Percentiles rank a stretch among this genome's conserved stretches.
phyloP scores from a whole-genome alignment of 768 basidiomycete species.

The Crepidotus variabilis region DNA sequence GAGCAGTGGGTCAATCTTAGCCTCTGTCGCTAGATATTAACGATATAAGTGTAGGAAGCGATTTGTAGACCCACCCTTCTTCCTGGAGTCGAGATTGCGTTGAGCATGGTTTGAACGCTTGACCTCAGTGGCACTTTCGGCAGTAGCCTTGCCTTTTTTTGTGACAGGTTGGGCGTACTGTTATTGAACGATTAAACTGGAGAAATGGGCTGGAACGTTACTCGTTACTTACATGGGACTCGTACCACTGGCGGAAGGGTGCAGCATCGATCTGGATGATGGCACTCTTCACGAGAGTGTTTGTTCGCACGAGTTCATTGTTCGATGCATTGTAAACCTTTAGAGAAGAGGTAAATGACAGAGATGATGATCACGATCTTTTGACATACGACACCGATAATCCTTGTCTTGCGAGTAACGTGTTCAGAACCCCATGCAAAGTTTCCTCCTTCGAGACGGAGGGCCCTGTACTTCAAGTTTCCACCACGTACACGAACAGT shows the following conservation, averaged over 20 bases:
- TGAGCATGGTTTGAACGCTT: conserved; percentile 91
- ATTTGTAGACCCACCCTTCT: conserved; percentile 62
- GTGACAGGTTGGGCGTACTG: conserved; percentile 95
- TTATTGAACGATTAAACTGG: conserved; percentile 5
- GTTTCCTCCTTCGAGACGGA: conserved; percentile 95
- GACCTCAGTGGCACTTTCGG: conserved; percentile 44
- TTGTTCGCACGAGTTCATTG: conserved; percentile 99
- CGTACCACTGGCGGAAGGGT: conserved; percentile 99
- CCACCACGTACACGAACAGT: conserved; percentile 94
- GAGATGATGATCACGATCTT: neutral
- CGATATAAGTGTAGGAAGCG: neutral
- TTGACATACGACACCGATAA: conserved; percentile 89
- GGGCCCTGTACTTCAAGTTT: conserved; percentile 91
- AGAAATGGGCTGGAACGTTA: too few species aligned
- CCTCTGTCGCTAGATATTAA: conserved; percentile 42
- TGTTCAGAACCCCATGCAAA: conserved; percentile 98
- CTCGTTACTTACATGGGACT: conserved; percentile 77
- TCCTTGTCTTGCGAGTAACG: conserved; percentile 90
- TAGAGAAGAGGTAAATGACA: conserved; percentile 3
- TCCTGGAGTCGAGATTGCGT: conserved; percentile 83
- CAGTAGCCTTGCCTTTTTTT: conserved; percentile 61
- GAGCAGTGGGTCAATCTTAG: conserved; percentile 88
- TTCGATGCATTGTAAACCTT: conserved; percentile 99
- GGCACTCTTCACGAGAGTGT: conserved; percentile 95
- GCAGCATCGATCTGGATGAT: conserved; percentile 98